Evolutionary conservation across 176 grass and related monocot genomes (phyloP).

Genomic region (Musa beccarii): DNA sequence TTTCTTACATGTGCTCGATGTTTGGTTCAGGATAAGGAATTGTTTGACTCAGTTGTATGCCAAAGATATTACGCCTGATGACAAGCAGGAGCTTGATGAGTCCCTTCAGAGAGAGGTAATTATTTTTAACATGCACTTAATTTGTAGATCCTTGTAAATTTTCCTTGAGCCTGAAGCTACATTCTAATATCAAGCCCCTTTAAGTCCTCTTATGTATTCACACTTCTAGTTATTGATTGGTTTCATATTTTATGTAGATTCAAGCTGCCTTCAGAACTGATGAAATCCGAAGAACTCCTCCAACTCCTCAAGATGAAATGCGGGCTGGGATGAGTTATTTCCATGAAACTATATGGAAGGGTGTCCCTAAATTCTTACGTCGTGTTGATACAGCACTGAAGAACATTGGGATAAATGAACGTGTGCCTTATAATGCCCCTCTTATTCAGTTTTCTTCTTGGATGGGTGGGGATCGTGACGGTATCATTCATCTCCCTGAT

Average conservation of each 20-base stretch:
- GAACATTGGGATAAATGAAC: constrained; percentile 87
- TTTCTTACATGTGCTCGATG: background rate
- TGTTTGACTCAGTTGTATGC: constrained; percentile 11
- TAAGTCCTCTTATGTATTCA: background rate
- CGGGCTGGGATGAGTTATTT: constrained; percentile 97
- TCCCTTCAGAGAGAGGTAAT: constrained; percentile 18
- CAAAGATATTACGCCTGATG: constrained; percentile 20
- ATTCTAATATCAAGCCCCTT: background rate
- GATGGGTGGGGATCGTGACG: constrained; percentile 98
- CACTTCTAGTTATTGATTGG: background rate
- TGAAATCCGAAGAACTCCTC: constrained; percentile 77
- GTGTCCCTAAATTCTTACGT: constrained; percentile 83
- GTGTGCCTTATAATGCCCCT: constrained; percentile 87
- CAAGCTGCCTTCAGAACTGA: constrained; percentile 97
- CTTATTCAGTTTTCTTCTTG: constrained; percentile 96
- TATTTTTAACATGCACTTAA: background rate
- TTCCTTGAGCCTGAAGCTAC: background rate
- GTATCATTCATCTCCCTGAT: constrained; percentile 27
- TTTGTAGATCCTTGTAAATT: background rate
- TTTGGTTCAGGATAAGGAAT: constrained; percentile 17
- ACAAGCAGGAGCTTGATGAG: constrained; percentile 21
- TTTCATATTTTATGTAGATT: constrained; percentile 31
- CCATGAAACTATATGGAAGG: constrained; percentile 98
- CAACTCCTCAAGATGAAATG: constrained; percentile 94
- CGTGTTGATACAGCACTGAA: constrained; percentile 87